These are phyloP conservation scores for Pyrenophora tritici-repentis DNA, from an alignment of 2,329 filamentous ascomycete genomes.

Conservation along the genomic window DNA sequence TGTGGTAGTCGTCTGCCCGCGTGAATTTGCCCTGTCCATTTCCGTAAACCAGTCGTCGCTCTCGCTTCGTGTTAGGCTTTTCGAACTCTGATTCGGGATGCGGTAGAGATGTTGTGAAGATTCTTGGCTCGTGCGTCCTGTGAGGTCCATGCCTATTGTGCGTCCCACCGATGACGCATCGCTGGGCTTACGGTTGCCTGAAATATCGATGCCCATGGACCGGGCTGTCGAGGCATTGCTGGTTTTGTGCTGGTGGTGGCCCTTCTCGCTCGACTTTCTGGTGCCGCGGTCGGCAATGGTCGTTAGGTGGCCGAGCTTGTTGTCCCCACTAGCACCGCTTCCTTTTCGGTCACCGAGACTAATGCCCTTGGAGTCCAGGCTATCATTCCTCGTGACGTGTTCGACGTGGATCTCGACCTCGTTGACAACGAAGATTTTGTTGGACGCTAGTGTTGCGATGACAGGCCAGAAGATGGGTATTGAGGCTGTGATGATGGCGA, in stretches of 20 bases:
- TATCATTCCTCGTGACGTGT: constrained; percentile 19
- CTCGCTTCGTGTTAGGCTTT: constrained; percentile 8
- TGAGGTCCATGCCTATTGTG: constrained; percentile 14
- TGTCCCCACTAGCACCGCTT: constrained; percentile 5
- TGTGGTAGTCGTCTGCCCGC: constrained; percentile 18
- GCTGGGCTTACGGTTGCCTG: constrained; percentile 15
- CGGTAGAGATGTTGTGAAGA: constrained; percentile 31
- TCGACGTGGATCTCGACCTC: constrained; percentile 45
- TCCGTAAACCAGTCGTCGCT: constrained; percentile 29
- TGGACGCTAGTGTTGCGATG: constrained; percentile 35
- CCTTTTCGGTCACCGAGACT: constrained; percentile 24
- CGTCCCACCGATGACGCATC: constrained; percentile 19
- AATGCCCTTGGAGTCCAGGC: constrained; percentile 22
- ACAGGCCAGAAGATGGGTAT: constrained; percentile 49
- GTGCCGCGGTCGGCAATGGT: constrained; percentile 14
- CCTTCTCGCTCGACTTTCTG: constrained; percentile 3
- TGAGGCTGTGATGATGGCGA: constrained; percentile 45
- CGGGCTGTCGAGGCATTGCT: constrained; percentile 15
- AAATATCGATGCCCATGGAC: constrained; percentile 13
- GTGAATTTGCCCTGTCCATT: constrained; percentile 18
- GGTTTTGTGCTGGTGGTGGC: constrained; percentile 11
- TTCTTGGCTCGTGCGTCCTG: constrained; percentile 31
- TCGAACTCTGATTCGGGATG: constrained; percentile 1
- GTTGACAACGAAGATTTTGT: constrained; percentile 48
- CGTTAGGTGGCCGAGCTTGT: constrained; percentile 19